Evolutionary conservation across 2,329 filamentous ascomycete species (phyloP), one percentile per base, ranked within the genome.

Genomic region (Colletotrichum sansevieriae): DNA sequence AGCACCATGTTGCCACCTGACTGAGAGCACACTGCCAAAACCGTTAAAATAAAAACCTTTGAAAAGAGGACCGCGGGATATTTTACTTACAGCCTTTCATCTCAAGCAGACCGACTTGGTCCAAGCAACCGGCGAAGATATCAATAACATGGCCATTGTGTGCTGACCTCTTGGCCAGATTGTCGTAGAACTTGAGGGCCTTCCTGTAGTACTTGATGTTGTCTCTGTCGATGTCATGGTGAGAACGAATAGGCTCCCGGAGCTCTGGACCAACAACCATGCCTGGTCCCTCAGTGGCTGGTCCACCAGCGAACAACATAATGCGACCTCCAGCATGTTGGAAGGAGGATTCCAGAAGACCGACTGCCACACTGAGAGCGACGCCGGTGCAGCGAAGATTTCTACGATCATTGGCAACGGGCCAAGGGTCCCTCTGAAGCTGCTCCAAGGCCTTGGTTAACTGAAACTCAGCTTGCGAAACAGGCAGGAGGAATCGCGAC

Each of bases 141-240:
- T 99, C 96, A 74, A 99, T 93, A 72, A 98, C 93, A 77, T 99
- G 96, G 22, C 96, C 95, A 75, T 99, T 99, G 80, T 98, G 95
- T 13, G 96, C 93, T 20, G 94, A 94, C 69, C 96, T 90, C 83
- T 98, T 98, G 5, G 96, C 95, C 49, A 99, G 87, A 72, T 89
- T 92, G 71, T 99, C 96, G 79, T 98, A 99, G 80, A 98, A 98
- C 90, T 95, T 77, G 8, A 98, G 82, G 22, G 96, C 96, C 83
- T 99, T 99, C 87, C 99, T 99, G 84, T 97, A 98, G 83, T 98
- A 98, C 81, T 99, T 99, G 83, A 97, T 97, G 79, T 98, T 98
- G 81, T 99, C 96, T 66, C 95, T 90, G 78, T 99, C 96, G 80
- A 99, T 99, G 76, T 99, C 96, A 81, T 99, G 96, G 82, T 99